phyloP scores from a whole-genome alignment of 208 protist genomes.

The Sergeia podlipaevii region DNA sequence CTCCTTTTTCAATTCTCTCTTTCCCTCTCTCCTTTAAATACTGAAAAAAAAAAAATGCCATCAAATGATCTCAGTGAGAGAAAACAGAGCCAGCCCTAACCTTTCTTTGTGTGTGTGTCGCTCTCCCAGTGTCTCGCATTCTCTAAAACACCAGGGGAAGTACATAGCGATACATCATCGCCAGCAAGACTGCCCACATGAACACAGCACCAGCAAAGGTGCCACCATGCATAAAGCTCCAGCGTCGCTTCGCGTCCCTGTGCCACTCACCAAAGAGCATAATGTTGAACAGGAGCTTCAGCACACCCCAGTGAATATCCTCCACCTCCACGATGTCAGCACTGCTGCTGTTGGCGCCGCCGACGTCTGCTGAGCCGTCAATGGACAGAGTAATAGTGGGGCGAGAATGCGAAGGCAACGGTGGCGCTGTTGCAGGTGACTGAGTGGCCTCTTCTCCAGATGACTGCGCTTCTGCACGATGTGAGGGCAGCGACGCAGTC shows the following conservation, averaged over 20 bases:
- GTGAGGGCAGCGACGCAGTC: background rate
- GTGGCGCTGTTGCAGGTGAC: too few relatives aligned
- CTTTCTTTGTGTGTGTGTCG: too few relatives aligned
- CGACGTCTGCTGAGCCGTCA: constrained; percentile 97
- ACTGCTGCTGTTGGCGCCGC: constrained; percentile 94
- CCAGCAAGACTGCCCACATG: constrained; percentile 25
- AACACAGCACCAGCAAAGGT: constrained; percentile 30
- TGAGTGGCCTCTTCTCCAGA: background rate
- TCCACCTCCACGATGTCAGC: constrained; percentile 88
- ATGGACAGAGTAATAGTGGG: too few relatives aligned
- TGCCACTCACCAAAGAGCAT: constrained; percentile 91
- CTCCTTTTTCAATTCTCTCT: too few relatives aligned
- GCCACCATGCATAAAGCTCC: constrained; percentile 42
- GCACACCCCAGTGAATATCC: constrained; percentile 71
- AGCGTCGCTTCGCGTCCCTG: constrained; percentile 22
- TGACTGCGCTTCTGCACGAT: background rate
- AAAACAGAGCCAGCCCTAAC: too few relatives aligned
- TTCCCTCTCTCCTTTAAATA: too few relatives aligned
- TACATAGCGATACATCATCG: constrained; percentile 93
- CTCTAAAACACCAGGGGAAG: constrained; percentile 67
- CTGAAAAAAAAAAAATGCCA: too few relatives aligned
- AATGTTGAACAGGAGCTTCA: constrained; percentile 98
- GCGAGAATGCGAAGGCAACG: too few relatives aligned
- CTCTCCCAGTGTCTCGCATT: too few relatives aligned
- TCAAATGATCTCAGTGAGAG: too few relatives aligned